Base-by-base conservation (phyloP, 192 early-diverging fungal species). In the Spinellus fusiger region DNA sequence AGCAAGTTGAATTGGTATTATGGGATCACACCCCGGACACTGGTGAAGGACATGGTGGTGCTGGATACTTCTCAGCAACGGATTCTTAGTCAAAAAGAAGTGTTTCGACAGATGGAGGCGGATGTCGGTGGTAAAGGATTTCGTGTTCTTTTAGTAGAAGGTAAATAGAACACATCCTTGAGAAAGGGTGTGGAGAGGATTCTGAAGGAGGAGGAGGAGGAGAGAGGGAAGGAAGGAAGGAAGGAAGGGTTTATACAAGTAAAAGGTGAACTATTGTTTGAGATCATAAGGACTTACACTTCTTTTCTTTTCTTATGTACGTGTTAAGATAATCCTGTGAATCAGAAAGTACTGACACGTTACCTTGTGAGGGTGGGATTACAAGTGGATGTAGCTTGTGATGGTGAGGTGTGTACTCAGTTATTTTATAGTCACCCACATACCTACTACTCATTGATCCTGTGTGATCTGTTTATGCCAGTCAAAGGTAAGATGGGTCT, bases 381-480 rank as follows among this genome's bases (percentile, higher is more conserved):
- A 5, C 65, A 74, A 9, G 76, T 78, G 6, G 72, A 68, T 27
- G 62, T 83, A 16, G 76, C 76, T 31, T 60, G 57, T 44, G 74
- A 83, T 49, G 80, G 80, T 3, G 69, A 66, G 6, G 64, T 80
- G 55, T 77, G 78, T 40, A 44, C 80, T 26, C 66, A 80, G 20
- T 62, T 69, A 33, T 80, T 83, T 50, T 57, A 63, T 46, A 61
- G 56, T 15, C 48, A 76, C 49, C 76, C 78, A 16, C 63, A 59
- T 23, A 59, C 55, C 28, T 71, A 83, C 55, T 83, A 71, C 56
- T 76, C 71, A 13, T 51, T 83, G 16, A 70, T 83, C 33, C 53
- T 83, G 59, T 83, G 80, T 58, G 80, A 82, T 56, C 53, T 82
- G 27, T 82, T 82, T 34, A 82, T 83, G 80, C 80, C 80, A 3